Base-by-base conservation (phyloP, 2,329 filamentous ascomycete species). In the Exophiala spinifera region DNA sequence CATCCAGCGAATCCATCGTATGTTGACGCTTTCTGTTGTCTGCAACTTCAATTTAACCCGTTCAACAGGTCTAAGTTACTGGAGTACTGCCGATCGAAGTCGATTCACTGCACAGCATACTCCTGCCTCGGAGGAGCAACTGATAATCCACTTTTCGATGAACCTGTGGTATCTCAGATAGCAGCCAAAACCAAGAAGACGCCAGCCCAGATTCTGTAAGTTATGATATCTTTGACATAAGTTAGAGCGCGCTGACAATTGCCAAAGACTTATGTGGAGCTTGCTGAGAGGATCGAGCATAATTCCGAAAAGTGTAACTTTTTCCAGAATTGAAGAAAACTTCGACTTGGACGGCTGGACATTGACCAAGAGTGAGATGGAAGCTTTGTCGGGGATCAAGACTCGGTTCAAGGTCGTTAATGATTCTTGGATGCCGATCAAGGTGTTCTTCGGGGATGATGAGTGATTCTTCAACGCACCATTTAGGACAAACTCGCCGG, bases 281-380 rank as follows among this genome's bases (percentile, higher is more conserved):
- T 74, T 94, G 51, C 83, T 88, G 70, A 85, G 90, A 68, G 89
- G 87, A 56, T 89, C 86, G 77, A 87, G 83, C 61, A 89, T 95
- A 49, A 90, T 95, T 65, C 89, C 89, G 65, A 95, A 95, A 80
- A 87, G 82, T 51, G 87, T 91, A 53, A 90, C 82, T 61, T 79
- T 83, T 61, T 77, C 77, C 48, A 82, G 89, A 43, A 91, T 95
- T 66, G 77, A 87, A 72, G 81, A 76, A 57, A 95, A 95, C 78
- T 89, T 84, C 63, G 81, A 86, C 70, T 76, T 89, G 51, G 82
- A 91, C 70, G 88, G 85, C 50, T 91, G 85, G 84, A 76, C 81
- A 55, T 74, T 95, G 70, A 85, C 80, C 2, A 79, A 80, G 3
- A 87, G 88, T 43, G 89, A 95, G 74, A 71, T 91, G 46, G 77